Evolutionary conservation across 305 asterid species (phyloP), one percentile per base, ranked within the genome.

Genomic region (Rubia peregrina): DNA sequence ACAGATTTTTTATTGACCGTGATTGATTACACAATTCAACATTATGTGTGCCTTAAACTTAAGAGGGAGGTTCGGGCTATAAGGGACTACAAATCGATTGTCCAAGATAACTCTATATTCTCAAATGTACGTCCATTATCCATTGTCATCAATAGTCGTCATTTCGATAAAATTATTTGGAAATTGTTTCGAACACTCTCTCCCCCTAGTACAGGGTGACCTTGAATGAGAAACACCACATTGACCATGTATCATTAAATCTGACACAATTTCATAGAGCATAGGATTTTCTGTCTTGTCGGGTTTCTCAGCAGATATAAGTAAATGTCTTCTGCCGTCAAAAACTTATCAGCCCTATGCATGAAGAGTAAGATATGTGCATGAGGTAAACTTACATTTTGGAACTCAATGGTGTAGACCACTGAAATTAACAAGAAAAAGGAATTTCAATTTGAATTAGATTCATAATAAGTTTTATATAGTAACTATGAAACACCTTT

Each of bases 161-260:
- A 0, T 13, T 38, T 65, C 69, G 1, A 1, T 36, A 19, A 36
- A 65, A 4, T 40, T 16, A 1, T 40, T 40, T 42, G 69, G 53
- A 65, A 36, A 65, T 9, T 40, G 24, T 41, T 42, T 38, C 3
- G 36, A 16, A 42, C 49, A 65, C 9, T 17, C 7, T 16, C 24
- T 17, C 0, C 41, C 49, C 48, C 8, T 65, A 53, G 41, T 65
- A 22, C 53, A 65, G 3, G 69, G 69, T 19, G 9, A 38, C 2
- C 11, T 65, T 6, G 46, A 44, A 38, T 65, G 40, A 14, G 24
- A 7, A n/a, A 22, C 33, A 42, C 24, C 33, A 65, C 21, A 36
- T 6, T 53, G 69, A 36, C 69, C 53, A 42, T 65, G 69, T 12
- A 30, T 61, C 65, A 21, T 60, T 12, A 61, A 24, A 22, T 61